Evolutionary conservation across 179 eudicot genomes (phyloP), one percentile per base, ranked within the genome.

Genomic region (Silene noctiflora): DNA sequence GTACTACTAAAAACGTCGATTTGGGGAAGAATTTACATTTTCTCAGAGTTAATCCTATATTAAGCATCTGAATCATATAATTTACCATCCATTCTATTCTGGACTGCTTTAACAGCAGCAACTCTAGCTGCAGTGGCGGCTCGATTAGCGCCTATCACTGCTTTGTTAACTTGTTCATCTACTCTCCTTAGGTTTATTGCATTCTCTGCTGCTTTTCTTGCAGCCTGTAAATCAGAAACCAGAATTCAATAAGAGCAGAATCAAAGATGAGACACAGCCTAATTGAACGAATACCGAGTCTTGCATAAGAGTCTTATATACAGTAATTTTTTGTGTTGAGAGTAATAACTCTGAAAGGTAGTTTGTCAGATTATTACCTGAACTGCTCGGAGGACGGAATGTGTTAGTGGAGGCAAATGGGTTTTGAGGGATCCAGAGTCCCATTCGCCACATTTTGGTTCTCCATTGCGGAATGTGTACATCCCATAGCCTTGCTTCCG

Each of bases 81-180:
- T 69, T 88, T 87, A 12, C 86, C 89, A 60, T 91, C 88, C 78
- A 88, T 85, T 39, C 87, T 77, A 81, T 88, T 90, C 73, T 90
- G 94, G 53, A 94, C 96, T 46, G 98, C 97, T 85, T 90, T 92
- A 9, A 92, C 88, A 61, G 98, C 96, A 33, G 97, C 96, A 27
- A 94, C 97, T 67, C 97, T 88, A 48, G 96, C 97, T 6, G 97
- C 97, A 31, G 91, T 94, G 72, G 97, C 98, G 9, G 98, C 97
- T 78, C 92, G 78, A 75, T 94, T 92, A 10, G 98, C 92, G 22
- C 93, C 93, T 83, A 75, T 73, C 19, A 90, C 92, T 25, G 96
- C 94, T 76, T 85, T 88, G 88, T 86, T 90, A 22, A 90, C 96
- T 84, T 89, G 93, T 16, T 90, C 96, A 67, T 94, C 98, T 46